phyloP scores from a whole-genome alignment of 2,329 filamentous ascomycete genomes.

The Cordyceps pruinosa region DNA sequence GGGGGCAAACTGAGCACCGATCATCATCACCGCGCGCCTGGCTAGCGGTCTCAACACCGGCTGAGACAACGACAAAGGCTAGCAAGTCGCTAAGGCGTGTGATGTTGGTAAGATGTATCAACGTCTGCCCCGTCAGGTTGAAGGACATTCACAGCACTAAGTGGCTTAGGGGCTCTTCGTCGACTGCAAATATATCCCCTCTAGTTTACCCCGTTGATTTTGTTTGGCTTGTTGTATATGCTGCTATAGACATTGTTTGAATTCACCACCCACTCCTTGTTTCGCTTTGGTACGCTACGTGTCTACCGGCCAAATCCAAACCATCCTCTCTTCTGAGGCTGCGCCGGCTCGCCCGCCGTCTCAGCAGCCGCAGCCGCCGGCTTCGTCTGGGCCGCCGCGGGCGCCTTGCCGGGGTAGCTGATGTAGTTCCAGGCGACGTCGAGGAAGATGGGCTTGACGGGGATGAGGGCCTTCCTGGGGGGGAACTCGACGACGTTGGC shows the following conservation, averaged over 20 bases:
- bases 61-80: too few species aligned
- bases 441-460: slow-evolving; percentile 91
- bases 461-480: slow-evolving; percentile 72
- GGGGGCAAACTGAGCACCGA: too few species aligned
- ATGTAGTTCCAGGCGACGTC: slow-evolving; percentile 98
- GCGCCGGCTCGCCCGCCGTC: slow-evolving; percentile 25
- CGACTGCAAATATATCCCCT: neutral
- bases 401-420: slow-evolving; percentile 66
- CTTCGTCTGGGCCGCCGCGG: slow-evolving; percentile 14
- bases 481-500: slow-evolving; percentile 80
- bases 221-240: neutral
- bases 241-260: neutral
- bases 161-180: too few species aligned
- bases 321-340: slow-evolving; percentile 63
- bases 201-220: neutral
- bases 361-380: slow-evolving; percentile 16
- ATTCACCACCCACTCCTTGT: neutral
- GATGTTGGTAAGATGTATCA: too few species aligned
- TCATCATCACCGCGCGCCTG: too few species aligned
- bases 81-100: too few species aligned
- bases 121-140: too few species aligned
- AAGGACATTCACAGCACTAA: too few species aligned
- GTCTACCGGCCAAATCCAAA: slow-evolving; percentile 60
- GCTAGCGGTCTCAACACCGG: too few species aligned
- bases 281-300: neutral